Base-by-base conservation (phyloP, 176 grass and related monocot genomes). In the Secale cereale region DNA sequence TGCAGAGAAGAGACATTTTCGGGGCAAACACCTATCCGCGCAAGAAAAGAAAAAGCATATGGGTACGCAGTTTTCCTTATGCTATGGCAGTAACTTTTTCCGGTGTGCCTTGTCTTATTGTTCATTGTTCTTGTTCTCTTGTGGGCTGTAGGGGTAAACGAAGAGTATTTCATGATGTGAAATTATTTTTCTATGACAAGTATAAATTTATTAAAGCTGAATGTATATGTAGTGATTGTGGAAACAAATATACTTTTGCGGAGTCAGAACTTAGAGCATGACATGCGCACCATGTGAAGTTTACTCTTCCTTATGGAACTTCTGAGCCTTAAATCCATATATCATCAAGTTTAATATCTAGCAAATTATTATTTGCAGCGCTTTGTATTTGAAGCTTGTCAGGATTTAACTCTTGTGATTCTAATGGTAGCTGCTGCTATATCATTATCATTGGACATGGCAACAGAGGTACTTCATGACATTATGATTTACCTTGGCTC, bases 391-490 rank as follows among this genome's bases (percentile, higher is more conserved):
- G 92, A 94, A 59, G 92, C 92, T 66, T 91, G 76, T 70, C 60
- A 79, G 71, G 89, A 94, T 85, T 87, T 89, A 63, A 94, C 89
- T 39, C 86, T 94, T 78, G 76, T 91, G 35, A 94, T 94, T 72
- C 74, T 94, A 43, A 87, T 87, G 86, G 86, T 91, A 65, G 86
- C 92, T 77, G 86, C 92, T 62, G 80, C 83, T 76, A 82, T 91
- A 52, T 94, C 92, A 59, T 71, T 94, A 66, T 83, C 79, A 57
- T 81, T 94, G 83, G 92, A 86, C 45, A 91, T 94, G 81, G 83
- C 81, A 48, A 94, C 89, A 87, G 89, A 91, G 89, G 85, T 87
- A 52, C 32, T 80, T 65, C 13, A 81, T 71, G 15, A 52, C 43
- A 72, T 40, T 74, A 35, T 46, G 40, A 75, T 80, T 66, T 54